Percentiles rank a stretch among this genome's conserved stretches.
Conservation (phyloP, 345 rosid genomes). For the Hirschfeldia incana region DNA sequence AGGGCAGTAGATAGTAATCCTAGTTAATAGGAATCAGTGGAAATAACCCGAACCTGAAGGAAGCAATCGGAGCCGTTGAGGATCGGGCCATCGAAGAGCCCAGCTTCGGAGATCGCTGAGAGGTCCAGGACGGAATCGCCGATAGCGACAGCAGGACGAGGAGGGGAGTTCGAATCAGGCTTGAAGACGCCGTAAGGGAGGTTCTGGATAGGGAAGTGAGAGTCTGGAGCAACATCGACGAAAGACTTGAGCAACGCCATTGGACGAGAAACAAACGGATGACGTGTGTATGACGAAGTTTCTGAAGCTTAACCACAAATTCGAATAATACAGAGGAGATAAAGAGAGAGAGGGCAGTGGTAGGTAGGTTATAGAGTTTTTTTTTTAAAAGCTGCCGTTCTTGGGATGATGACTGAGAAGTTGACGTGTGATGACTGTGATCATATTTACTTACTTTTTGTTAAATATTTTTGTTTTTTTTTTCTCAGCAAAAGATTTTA, state of each 20-base stretch:
- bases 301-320: slow-evolving; percentile 22
- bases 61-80: slow-evolving; percentile 76
- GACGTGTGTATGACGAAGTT: slow-evolving; percentile 19
- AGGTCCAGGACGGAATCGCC: slow-evolving; percentile 81
- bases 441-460: slow-evolving; percentile 10
- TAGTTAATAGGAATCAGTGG: not conserved
- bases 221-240: slow-evolving; percentile 56
- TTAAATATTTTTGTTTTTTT: no score
- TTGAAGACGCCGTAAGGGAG: slow-evolving; percentile 90
- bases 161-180: slow-evolving; percentile 47
- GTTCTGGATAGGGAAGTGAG: slow-evolving; percentile 96
- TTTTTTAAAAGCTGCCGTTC: slow-evolving; percentile 27
- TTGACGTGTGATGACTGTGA: slow-evolving; percentile 8
- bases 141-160: slow-evolving; percentile 84
- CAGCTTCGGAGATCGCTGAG: slow-evolving; percentile 67
- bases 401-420: slow-evolving; percentile 22
- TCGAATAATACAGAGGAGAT: slow-evolving; percentile 10
- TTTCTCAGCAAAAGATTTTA: not conserved
- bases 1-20: not conserved
- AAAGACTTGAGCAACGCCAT: slow-evolving; percentile 68
- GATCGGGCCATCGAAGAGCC: slow-evolving; percentile 69
- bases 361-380: slow-evolving; percentile 20
- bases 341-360: slow-evolving; percentile 16
- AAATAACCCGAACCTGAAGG: slow-evolving; percentile 58
- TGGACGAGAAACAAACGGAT: slow-evolving; percentile 17